Evolutionary conservation across 1,284 basidiomycete species (phyloP).

Genomic region (Somion occarium): DNA sequence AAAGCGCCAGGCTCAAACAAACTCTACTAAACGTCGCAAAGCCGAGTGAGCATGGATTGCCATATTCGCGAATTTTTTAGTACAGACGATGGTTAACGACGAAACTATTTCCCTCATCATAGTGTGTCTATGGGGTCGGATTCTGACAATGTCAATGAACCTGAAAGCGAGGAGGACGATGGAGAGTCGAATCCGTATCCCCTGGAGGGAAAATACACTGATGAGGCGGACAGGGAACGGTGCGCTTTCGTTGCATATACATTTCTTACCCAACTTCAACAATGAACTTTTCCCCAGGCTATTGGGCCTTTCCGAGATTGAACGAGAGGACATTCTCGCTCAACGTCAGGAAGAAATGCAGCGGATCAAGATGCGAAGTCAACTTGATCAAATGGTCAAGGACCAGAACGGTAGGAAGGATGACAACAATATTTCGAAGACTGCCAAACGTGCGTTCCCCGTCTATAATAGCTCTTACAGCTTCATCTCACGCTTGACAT

Average conservation of each 20-base stretch:
- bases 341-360: constrained; percentile 80
- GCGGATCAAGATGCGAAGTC: constrained; percentile 66
- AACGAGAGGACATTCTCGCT: constrained; percentile 83
- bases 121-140: constrained; percentile 36
- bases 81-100: too few species aligned
- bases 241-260: constrained; percentile 35
- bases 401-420: constrained; percentile 48
- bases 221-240: constrained; percentile 79
- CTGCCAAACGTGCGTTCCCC: constrained; percentile 61
- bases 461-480: constrained; percentile 3
- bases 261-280: neutral
- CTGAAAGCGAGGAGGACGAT: constrained; percentile 49
- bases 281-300: constrained; percentile 46
- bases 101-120: too few species aligned
- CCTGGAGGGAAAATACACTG: constrained; percentile 84
- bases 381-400: constrained; percentile 73
- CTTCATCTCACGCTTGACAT: neutral
- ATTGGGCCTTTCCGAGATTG: constrained; percentile 77
- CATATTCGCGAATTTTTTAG: neutral
- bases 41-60: constrained; percentile 41
- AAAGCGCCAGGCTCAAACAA: constrained; percentile 34
- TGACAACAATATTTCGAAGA: constrained; percentile 58
- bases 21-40: constrained; percentile 42
- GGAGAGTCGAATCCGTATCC: constrained; percentile 71
- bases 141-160: constrained; percentile 47